Conservation (phyloP, 768 basidiomycete species). For the Tricholoma hemisulphureum region DNA sequence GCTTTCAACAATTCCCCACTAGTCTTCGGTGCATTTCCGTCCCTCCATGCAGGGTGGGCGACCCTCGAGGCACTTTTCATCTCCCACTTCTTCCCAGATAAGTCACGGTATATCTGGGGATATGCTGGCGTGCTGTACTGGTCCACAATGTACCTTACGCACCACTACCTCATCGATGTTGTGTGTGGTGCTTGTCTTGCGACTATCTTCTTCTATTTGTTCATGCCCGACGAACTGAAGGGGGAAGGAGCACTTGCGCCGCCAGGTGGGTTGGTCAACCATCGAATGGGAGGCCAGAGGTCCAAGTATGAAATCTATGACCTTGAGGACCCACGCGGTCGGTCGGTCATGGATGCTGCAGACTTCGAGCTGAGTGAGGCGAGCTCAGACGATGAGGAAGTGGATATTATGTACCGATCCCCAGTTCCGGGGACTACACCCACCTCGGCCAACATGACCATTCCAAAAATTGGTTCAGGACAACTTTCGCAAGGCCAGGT, state of each 20-base stretch:
- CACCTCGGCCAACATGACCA: conserved; percentile 29
- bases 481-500: conserved; percentile 18
- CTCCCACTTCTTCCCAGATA: conserved; percentile 89
- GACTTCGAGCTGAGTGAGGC: conserved; percentile 57
- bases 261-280: conserved; percentile 35
- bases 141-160: conserved; percentile 98
- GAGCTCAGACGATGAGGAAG: conserved; percentile 65
- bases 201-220: conserved; percentile 81
- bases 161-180: conserved; percentile 98
- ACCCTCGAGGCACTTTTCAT: conserved; percentile 93
- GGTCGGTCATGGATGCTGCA: conserved; percentile 39
- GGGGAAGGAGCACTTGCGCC: conserved; percentile 49
- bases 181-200: conserved; percentile 92
- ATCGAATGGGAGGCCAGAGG: conserved; percentile 24
- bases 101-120: conserved; percentile 66
- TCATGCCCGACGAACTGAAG: conserved; percentile 79
- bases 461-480: not conserved
- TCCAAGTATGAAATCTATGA: conserved; percentile 80
- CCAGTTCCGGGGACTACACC: conserved; percentile 46
- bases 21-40: conserved; percentile 96
- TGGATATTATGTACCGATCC: conserved; percentile 70
- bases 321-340: conserved; percentile 56
- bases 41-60: conserved; percentile 85
- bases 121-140: conserved; percentile 90
- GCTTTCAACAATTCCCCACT: conserved; percentile 86